Evolutionary conservation across 2,329 filamentous ascomycete species (phyloP), one percentile per base, ranked within the genome.

Genomic region (Ceratocystis papillata): DNA sequence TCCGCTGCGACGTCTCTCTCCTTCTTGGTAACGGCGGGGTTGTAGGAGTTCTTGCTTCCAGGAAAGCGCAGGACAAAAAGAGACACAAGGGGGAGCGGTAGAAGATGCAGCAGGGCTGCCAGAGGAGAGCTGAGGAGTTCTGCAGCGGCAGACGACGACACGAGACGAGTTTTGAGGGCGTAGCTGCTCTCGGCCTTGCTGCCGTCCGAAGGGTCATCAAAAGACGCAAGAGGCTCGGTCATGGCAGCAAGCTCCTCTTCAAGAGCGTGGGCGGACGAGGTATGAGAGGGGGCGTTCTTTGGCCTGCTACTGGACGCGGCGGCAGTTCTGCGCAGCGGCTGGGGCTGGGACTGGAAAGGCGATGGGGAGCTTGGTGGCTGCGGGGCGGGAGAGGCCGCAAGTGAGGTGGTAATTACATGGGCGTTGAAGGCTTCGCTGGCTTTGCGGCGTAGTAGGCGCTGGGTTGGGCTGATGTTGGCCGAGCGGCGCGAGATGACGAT

Each of bases 401-500:
- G 66, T 2, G 63, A 65, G 5, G 64, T 65, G 63, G 64, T 68
- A 20, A 68, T 68, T 22, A 65, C 57, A 50, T 68, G 64, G 44
- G 67, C 67, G 64, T 66, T 66, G 46, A 64, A 68, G 50, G 67
- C 67, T 50, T 68, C 64, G 45, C 48, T 62, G 44, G 64, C 67
- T 62, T 68, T 68, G 55, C 64, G 64, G 30, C 67, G 67, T 10
- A 68, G 64, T 15, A 68, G 62, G 46, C 67, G 64, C 60, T 68
- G 67, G 28, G 64, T 63, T n/a, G 64, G 67, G 22, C 64, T 66
- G 33, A 68, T 44, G 61, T 66, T 60, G n/a, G 63, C 37, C n/a
- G 67, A 60, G 22, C 67, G 67, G 25, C 67, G 63, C 12, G 67
- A 44, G 45, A 61, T 65, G 20, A 65, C 60, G 17, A 68, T 63